Base-by-base conservation (phyloP, 2,329 filamentous ascomycete species). In the Penicillium aurantiogriseum region DNA sequence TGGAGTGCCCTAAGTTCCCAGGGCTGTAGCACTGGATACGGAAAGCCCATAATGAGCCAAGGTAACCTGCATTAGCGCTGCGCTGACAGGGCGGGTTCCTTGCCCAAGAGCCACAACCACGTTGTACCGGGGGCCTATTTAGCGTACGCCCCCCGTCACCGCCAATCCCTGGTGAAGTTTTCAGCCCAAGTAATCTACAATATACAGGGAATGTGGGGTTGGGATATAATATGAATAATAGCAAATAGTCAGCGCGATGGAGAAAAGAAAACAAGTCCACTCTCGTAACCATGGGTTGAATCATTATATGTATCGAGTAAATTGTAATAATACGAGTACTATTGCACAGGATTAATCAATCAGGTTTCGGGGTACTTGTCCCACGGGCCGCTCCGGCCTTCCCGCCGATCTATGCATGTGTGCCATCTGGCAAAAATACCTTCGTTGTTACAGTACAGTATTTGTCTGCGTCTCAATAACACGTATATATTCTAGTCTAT, bases 21-120 rank as follows among this genome's bases (percentile, higher is more conserved):
- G 70, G 67, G 67, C 71, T 71, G 64, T 67, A 72, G 71, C 64
- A 67, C 67, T 70, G 71, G 72, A 68, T 67, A 65, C 61, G 60
- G 57, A 63, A 64, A 57, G 60, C 58, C 64, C 64, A 66, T 66
- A 53, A 65, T 64, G 55, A 63, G 60, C 62, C 64, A 69, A 67
- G 71, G 70, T 66, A 73, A 71, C 67, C 64, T 73, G 72, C 72
- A 73, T 74, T 74, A 74, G 72, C 68, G 71, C 57, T 60, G 61
- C 63, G 64, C 65, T 65, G 68, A 63, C 66, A 63, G 58, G 63
- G 60, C 61, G 61, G 61, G 61, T 65, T 63, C 61, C 54, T 63
- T 63, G 57, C 59, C 54, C 31, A 57, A 61, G 63, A 63, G 63
- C 62, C 64, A 66, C 65, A 65, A 62, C 63, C 63, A 66, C 63